Evolutionary conservation across 208 protist species (phyloP).

Genomic region (Leishmania gerbilli): DNA sequence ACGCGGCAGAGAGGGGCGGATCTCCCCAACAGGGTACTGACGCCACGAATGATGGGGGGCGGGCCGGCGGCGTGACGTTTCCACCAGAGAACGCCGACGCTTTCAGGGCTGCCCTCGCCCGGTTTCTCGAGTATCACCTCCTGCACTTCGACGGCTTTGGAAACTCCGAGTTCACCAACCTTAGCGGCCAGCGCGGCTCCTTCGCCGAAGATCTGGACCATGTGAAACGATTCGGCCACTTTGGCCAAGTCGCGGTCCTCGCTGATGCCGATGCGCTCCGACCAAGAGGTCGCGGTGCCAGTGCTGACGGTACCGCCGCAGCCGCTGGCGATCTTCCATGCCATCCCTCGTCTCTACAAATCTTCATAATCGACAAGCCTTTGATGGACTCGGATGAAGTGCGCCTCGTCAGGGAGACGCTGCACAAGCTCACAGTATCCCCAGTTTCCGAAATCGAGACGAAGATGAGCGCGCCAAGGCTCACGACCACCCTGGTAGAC

Average conservation of each 20-base stretch:
- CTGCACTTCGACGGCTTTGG: constrained; percentile 57
- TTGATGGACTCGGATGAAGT: constrained; percentile 46
- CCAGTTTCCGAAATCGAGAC: too few relatives aligned
- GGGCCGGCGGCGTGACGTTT: constrained; percentile 10
- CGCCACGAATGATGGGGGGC: neutral
- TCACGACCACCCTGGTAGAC: neutral
- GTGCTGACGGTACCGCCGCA: neutral
- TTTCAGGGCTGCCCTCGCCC: constrained; percentile 25
- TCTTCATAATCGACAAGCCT: constrained; percentile 59
- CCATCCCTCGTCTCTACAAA: constrained; percentile 42
- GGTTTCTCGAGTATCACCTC: constrained; percentile 70
- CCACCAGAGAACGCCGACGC: constrained; percentile 14
- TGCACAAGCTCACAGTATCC: constrained; percentile 17
- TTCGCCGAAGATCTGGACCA: constrained; percentile 64
- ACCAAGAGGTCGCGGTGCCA: neutral
- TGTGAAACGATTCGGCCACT: constrained; percentile 49
- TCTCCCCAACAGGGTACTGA: too few relatives aligned
- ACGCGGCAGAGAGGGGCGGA: neutral
- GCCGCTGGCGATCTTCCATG: neutral
- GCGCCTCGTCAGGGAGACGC: constrained; percentile 8
- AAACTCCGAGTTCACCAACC: constrained; percentile 57
- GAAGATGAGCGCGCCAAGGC: neutral
- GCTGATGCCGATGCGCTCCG: constrained; percentile 38
- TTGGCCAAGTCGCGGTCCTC: constrained; percentile 43
- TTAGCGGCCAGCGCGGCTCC: constrained; percentile 57